phyloP scores from a whole-genome alignment of 78 protist genomes.

The Protostelium mycophagum region DNA sequence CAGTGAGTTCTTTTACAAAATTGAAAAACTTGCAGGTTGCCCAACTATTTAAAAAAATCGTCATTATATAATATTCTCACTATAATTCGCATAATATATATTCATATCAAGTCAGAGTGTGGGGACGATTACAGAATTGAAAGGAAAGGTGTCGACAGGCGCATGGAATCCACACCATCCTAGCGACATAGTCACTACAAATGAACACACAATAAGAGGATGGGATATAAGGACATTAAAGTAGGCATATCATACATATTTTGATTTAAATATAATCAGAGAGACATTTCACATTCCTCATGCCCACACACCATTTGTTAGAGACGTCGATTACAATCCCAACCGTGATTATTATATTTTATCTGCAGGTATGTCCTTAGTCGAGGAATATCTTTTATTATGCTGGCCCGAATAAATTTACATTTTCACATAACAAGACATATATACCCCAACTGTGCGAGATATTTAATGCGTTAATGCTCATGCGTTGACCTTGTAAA shows the following conservation, averaged over 20 bases:
- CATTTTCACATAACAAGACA: no score
- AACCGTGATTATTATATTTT: slow-evolving; percentile 32
- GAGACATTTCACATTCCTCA: slow-evolving; percentile 40
- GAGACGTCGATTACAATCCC: slow-evolving; percentile 60
- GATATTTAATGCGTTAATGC: no score
- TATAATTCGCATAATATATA: neutral
- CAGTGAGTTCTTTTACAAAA: slow-evolving; percentile 16
- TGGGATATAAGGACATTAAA: slow-evolving; percentile 52
- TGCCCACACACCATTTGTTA: slow-evolving; percentile 42
- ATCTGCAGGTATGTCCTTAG: slow-evolving; percentile 54
- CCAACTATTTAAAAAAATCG: no score
- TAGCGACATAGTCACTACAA: slow-evolving; percentile 51
- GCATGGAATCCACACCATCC: slow-evolving; percentile 31
- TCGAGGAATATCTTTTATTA: no score
- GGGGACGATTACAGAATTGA: slow-evolving; percentile 18
- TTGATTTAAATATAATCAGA: neutral
- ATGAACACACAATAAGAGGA: slow-evolving; percentile 42
- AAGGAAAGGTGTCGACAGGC: slow-evolving; percentile 34
- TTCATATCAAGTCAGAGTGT: slow-evolving; percentile 6
- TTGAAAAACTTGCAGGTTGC: no score
- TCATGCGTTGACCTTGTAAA: neutral
- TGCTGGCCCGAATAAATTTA: no score
- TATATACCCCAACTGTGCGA: no score
- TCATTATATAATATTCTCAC: neutral
- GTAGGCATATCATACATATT: slow-evolving; percentile 1